Conservation (phyloP, 192 early-diverging fungal genomes). For the Haplosporangium gracile region DNA sequence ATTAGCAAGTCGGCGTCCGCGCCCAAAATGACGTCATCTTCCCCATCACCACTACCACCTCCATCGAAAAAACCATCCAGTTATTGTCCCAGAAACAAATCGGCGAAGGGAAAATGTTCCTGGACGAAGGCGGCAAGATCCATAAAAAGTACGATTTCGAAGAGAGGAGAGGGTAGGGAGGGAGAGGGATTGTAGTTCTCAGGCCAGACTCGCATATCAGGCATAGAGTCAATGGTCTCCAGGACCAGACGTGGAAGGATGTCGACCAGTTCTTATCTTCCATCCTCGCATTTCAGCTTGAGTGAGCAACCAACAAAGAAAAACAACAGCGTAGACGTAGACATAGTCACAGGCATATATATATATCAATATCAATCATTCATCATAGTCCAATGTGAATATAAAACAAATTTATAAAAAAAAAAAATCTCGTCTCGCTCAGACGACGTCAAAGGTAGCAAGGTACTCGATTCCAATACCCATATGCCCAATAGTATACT, state of each 20-base stretch:
- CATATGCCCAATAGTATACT: constrained; percentile 20
- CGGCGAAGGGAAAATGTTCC: background rate
- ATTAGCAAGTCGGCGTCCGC: constrained; percentile 24
- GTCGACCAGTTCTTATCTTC: constrained; percentile 19
- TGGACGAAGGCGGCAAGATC: background rate
- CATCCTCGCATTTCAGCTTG: background rate
- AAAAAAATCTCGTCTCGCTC: background rate
- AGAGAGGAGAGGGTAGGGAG: no score
- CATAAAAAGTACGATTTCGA: background rate
- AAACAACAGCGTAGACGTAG: background rate
- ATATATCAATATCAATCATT: background rate
- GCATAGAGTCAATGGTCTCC: constrained; percentile 17
- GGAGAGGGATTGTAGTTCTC: constrained; percentile 29
- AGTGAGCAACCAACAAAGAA: background rate
- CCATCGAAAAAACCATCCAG: background rate
- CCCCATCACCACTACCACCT: background rate
- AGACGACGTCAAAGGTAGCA: background rate
- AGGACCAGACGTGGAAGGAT: constrained; percentile 27
- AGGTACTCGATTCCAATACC: background rate
- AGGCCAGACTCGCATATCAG: constrained; percentile 34
- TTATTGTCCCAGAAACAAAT: background rate
- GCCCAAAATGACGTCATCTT: constrained; percentile 10
- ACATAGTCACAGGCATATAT: no score
- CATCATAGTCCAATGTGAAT: no score
- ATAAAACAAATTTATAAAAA: no score